Percentiles rank a stretch among this genome's conserved stretches.
phyloP scores from a whole-genome alignment of 148 eudicot species.

The Rhododendron henanense region DNA sequence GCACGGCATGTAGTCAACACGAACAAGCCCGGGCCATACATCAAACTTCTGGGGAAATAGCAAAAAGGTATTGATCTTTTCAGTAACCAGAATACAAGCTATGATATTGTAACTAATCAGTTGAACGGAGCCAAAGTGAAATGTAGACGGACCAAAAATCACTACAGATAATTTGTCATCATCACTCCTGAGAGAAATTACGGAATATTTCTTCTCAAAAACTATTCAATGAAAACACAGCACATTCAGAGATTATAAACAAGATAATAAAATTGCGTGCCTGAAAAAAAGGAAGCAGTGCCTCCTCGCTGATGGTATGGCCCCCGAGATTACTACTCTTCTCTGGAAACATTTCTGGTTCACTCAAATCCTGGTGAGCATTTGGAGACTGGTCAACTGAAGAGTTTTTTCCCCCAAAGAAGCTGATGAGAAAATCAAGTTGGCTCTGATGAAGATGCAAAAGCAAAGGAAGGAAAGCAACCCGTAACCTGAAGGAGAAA shows the following conservation, averaged over 20 bases:
- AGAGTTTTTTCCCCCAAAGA: slow-evolving; percentile 57
- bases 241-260: not conserved
- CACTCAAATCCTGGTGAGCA: slow-evolving; percentile 28
- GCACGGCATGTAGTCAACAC: slow-evolving; percentile 83
- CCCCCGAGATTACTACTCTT: slow-evolving; percentile 31
- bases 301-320: slow-evolving; percentile 54
- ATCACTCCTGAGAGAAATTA: not conserved
- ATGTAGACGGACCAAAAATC: not conserved
- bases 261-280: slow-evolving; percentile 31
- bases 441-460: slow-evolving; percentile 97
- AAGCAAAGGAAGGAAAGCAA: slow-evolving; percentile 73
- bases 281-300: slow-evolving; percentile 94
- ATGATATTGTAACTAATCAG: not conserved
- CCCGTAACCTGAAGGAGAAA: slow-evolving; percentile 48
- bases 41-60: slow-evolving; percentile 73
- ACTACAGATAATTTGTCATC: not conserved
- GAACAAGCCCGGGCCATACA: slow-evolving; percentile 57
- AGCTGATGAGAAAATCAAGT: slow-evolving; percentile 78
- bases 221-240: not conserved
- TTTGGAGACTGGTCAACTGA: slow-evolving; percentile 30
- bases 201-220: not conserved
- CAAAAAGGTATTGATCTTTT: slow-evolving; percentile 1
- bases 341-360: slow-evolving; percentile 26
- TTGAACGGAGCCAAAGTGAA: not conserved
- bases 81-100: slow-evolving; percentile 8